Evolutionary conservation across 169 alveolate species (phyloP), one percentile per base, ranked within the genome.

Genomic region (Eimeria acervulina): DNA sequence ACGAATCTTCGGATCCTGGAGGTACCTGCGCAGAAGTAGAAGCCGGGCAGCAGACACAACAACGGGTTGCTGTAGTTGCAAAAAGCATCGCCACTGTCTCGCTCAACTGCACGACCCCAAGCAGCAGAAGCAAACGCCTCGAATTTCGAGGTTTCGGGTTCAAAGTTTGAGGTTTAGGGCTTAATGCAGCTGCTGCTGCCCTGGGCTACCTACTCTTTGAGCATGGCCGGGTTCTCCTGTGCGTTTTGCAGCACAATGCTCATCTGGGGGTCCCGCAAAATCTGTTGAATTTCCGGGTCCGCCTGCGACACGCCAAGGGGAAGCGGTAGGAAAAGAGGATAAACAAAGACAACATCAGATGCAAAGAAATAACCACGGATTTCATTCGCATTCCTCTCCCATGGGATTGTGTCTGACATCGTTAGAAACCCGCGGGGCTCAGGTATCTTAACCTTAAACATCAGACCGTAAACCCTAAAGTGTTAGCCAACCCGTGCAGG

Each of bases 241-340:
- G 98, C 95, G 95, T 97, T 97, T 97, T 98, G 97, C 74, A 98
- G 97, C 74, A 98, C 98, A 61, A 98, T 96, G 94, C 98, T 98
- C 97, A 99, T 98, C 97, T 99, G 99, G 61, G 99, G 99, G 96
- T 99, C 99, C 61, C 98, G 97, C 36, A 99, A 97, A 52, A 99
- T 98, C 52, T 97, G 97, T 98, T 99, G 99, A 70, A 99, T 99
- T 97, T 99, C 99, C 23, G 99, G 99, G 97, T 99, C 99, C 92
- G 99, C 99, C 93, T 98, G 99, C 87, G 95, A 91, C 68, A 98
- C 42, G 13, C 5, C 5, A 47, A 47, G 55, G 55, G 19, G 55
- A 47, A 47, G 55, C 5, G 55, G 55, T 47, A 47, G 55, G 17
- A 70, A 68, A 47, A 68, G 28, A 10, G 47, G n/a, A 78, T 6